Base-by-base conservation (phyloP, 2,329 filamentous ascomycete genomes). In the Ophiostoma tasmaniense region DNA sequence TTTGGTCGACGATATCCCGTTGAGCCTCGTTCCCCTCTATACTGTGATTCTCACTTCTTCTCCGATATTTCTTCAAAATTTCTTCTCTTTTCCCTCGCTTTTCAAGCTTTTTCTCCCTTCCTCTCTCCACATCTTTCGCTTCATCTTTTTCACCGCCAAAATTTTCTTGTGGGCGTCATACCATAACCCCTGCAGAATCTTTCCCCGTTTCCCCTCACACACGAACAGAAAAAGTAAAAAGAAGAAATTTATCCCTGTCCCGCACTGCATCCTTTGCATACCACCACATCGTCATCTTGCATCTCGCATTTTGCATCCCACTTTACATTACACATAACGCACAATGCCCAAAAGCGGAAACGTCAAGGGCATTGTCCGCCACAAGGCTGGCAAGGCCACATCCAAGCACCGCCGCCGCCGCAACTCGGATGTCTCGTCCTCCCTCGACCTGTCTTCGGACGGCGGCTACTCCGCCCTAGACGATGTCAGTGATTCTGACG, bases 381-480 rank as follows among this genome's bases (percentile, higher is more conserved):
- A 80, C 75, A 85, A 83, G 73, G 76, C 77, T 71, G 78, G 37
- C 42, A 74, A 77, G 67, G 78, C 79, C 67, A 80, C 81, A 72
- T 76, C 78, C 33, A 64, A 64, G 76, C 83, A 64, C 76, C 83
- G 82, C 76, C 77, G 76, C 65, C 83, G 85, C 71, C 80, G 83
- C 66, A 79, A 77, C 70, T 86, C 84, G 37, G 80, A 82, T 73
- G 79, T 81, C 6, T 85, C 84, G 6, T 85, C 85, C 11, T 85
- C 85, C 1, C 78, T 85, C 69, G 80, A 86, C 74, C 80, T 87
- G 6, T 89, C 86, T 71, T 87, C 89, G 70, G 90, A 92, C 66
- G 87, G 84, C 67, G 89, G 87, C 69, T 92, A 93, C 77, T 90
- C 88, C 1, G 90, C 84, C 50, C 89, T 96, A 70, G 90, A 94